Evolutionary conservation across 2,329 filamentous ascomycete genomes (phyloP).

Genomic region (Calcarisporium arbuscula): DNA sequence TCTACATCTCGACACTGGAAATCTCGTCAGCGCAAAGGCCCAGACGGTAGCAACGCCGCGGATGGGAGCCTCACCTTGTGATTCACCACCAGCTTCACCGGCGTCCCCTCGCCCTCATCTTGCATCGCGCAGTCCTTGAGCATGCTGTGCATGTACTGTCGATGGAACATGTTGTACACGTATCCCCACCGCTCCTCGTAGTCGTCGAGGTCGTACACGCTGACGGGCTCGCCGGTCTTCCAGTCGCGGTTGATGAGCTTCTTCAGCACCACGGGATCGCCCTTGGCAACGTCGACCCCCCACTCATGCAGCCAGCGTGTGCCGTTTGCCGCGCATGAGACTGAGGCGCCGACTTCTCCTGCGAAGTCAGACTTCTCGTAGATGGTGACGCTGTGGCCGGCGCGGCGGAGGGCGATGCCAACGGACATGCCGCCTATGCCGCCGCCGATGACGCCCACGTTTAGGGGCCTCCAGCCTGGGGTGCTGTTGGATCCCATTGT

Average conservation of each 20-base stretch:
- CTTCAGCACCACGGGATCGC: slow-evolving; percentile 58
- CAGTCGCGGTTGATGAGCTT: slow-evolving; percentile 66
- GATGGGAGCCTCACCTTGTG: slow-evolving; percentile 34
- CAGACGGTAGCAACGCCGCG: no score
- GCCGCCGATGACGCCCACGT: slow-evolving; percentile 37
- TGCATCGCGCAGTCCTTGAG: slow-evolving; percentile 53
- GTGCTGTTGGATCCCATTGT: slow-evolving; percentile 19
- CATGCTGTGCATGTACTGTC: slow-evolving; percentile 64
- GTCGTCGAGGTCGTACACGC: slow-evolving; percentile 56
- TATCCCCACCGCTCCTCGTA: slow-evolving; percentile 61
- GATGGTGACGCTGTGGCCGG: slow-evolving; percentile 47
- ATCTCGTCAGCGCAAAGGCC: neutral
- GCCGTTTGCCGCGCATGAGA: slow-evolving; percentile 64
- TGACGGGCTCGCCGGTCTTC: slow-evolving; percentile 61
- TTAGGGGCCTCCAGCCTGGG: slow-evolving; percentile 37
- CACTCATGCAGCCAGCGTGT: slow-evolving; percentile 65
- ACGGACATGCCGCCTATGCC: slow-evolving; percentile 42
- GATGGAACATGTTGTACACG: slow-evolving; percentile 64
- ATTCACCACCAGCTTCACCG: slow-evolving; percentile 50
- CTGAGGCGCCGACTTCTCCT: slow-evolving; percentile 61
- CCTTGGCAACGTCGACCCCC: slow-evolving; percentile 57
- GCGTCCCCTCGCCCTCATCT: slow-evolving; percentile 44
- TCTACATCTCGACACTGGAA: slow-evolving; percentile 44
- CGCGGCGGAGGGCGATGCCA: slow-evolving; percentile 39
- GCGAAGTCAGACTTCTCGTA: slow-evolving; percentile 62